A percentile compares a stretch with the other conserved stretches of the same genome.
Evolutionary conservation across 768 basidiomycete genomes (phyloP).

Genomic region (Grammothele lineata): DNA sequence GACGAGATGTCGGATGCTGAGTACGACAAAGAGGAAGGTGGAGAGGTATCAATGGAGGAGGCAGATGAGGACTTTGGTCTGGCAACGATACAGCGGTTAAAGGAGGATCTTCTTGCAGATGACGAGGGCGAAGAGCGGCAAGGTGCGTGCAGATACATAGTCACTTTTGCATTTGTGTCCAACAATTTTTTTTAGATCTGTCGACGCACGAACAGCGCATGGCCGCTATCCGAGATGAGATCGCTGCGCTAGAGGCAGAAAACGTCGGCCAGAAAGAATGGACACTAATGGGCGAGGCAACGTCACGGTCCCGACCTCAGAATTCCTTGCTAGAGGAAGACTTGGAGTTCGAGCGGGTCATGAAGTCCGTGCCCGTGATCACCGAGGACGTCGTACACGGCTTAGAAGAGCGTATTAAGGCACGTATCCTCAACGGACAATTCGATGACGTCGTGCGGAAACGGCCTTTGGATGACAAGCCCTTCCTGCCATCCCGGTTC

Average conservation of each 20-base stretch:
- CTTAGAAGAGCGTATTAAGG: conserved; percentile 89
- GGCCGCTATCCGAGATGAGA: conserved; percentile 70
- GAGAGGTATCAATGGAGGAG: conserved; percentile 9
- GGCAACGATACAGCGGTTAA: conserved; percentile 61
- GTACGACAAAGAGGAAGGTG: conserved; percentile 24
- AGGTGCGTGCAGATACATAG: conserved; percentile 1
- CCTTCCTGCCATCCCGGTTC: conserved; percentile 86
- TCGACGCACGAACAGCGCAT: conserved; percentile 82
- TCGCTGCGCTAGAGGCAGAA: conserved; percentile 75
- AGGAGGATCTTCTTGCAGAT: conserved; percentile 77
- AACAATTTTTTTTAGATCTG: conserved; percentile 40
- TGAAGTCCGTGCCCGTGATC: conserved; percentile 82
- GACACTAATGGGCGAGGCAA: conserved; percentile 90
- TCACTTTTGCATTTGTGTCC: no score
- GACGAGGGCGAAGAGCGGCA: conserved; percentile 45
- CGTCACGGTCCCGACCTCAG: conserved; percentile 75
- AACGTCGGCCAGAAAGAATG: conserved; percentile 90
- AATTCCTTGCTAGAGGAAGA: conserved; percentile 92
- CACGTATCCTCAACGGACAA: conserved; percentile 74
- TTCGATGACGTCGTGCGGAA: conserved; percentile 94
- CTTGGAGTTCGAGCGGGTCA: conserved; percentile 88
- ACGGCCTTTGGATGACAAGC: conserved; percentile 71
- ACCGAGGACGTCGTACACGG: conserved; percentile 82
- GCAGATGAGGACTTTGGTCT: conserved; percentile 23
- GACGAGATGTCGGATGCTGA: conserved; percentile 27